Conservation (phyloP, 2,329 filamentous ascomycete species). For the Cryphonectria japonica region DNA sequence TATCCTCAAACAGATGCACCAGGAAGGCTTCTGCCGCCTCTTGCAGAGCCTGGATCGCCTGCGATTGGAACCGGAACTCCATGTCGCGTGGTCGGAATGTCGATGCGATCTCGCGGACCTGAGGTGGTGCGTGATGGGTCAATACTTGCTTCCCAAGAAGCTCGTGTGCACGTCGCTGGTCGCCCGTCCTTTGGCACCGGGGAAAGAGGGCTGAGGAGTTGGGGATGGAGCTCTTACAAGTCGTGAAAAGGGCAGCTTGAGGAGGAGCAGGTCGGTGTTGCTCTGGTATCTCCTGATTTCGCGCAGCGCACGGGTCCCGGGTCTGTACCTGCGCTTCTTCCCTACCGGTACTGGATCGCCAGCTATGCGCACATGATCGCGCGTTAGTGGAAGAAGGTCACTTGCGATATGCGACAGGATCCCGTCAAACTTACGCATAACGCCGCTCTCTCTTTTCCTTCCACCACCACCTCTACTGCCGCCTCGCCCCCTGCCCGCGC, state of each 20-base stretch:
- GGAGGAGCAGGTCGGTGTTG: slow-evolving; percentile 83
- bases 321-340: slow-evolving; percentile 68
- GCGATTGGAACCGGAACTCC: slow-evolving; percentile 92
- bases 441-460: slow-evolving; percentile 41
- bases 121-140: slow-evolving; percentile 22
- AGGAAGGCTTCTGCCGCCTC: slow-evolving; percentile 96
- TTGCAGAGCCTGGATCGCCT: slow-evolving; percentile 90
- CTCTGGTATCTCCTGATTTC: slow-evolving; percentile 93
- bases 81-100: slow-evolving; percentile 63
- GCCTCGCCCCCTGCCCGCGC: neutral
- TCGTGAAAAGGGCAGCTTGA: slow-evolving; percentile 79
- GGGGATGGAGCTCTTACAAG: slow-evolving; percentile 53
- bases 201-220: too few species aligned
- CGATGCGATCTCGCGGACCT: slow-evolving; percentile 75
- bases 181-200: neutral
- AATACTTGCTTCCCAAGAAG: neutral
- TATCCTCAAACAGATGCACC: slow-evolving; percentile 94
- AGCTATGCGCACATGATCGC: slow-evolving; percentile 50
- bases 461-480: slow-evolving; percentile 5
- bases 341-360: slow-evolving; percentile 72
- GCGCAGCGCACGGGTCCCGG: slow-evolving; percentile 83
- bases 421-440: slow-evolving; percentile 43
- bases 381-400: slow-evolving; percentile 32
- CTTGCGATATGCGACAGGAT: slow-evolving; percentile 6
- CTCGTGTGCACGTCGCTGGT: neutral